Evolutionary conservation across 1,139 yeast genomes (phyloP), one percentile per base, ranked within the genome.

Genomic region (Geotrichum aggregatum): DNA sequence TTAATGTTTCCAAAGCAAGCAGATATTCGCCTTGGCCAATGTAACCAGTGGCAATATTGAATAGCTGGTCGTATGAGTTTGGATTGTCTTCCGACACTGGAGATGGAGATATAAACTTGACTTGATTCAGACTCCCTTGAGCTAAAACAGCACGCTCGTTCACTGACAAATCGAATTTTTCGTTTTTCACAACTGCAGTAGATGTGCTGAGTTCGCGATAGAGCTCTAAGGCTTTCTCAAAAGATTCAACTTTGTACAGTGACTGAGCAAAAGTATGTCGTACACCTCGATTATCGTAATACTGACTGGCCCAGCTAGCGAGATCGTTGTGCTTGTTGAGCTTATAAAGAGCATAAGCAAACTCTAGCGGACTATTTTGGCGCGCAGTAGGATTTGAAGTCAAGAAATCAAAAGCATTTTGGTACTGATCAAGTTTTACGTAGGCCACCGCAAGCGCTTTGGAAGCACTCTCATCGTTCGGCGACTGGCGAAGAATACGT

Each of bases 191-290:
- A 30, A 52, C 47, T 7, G 52, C 55, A 3, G 52, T 54, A 3
- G 55, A 49, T 6, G 61, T 46, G 26, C 79, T 66, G 52, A 87
- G 70, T 69, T 48, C 76, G 69, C 38, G 21, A 64, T 87, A 88
- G 3, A 86, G 60, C 4, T 69, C 65, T 56, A 78, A 72, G 0
- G 96, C 82, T 44, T 76, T 74, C 1, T 63, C 65, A 59, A 79
- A 76, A 19, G 77, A 66, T 7, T 96, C 97, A 35, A 56, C 56
- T 63, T 83, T 83, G 71, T 86, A 88, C 63, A 77, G 78, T 57
- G 82, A 81, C 69, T 91, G 98, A 0, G 97, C 96, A 57, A 83
- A 69, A n/a, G 88, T 76, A 66, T 89, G 96, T 51, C 76, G 70
- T 56, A 87, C 69, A 0, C 88, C 91, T 59, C 82, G 70, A 59